Evolutionary conservation across 441 rosid genomes (phyloP), one percentile per base, ranked within the genome.

Genomic region (Arabidopsis hybrid): DNA sequence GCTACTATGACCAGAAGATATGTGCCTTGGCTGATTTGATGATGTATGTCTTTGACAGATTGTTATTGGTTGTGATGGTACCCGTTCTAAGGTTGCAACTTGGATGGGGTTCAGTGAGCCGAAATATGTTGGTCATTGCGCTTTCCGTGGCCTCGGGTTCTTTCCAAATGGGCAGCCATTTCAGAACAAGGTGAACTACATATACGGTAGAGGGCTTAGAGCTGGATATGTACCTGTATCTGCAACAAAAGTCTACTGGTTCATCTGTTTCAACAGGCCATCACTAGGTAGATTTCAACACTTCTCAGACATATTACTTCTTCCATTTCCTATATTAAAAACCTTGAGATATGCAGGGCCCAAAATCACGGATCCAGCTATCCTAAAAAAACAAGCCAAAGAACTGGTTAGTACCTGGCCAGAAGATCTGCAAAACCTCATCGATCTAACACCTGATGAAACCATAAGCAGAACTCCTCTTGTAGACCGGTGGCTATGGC

Each of bases 41-140:
- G 34, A 66, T 72, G 35, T 43, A 6, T 67, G 59, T 42, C 50
- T 60, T 78, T 78, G 64, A 73, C 81, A 91, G 98, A 85, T 86
- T 80, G 92, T 95, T 67, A 86, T 92, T 38, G 99, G 95, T 9
- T 95, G 97, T 46, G 99, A 94, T 32, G 97, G 99, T 36, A 78
- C 79, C 58, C 82, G 95, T 51, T 95, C 97, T 49, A 86, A 81
- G 3, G 79, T 92, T 0, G 97, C 97, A 0, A 89, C 69, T 61
- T 91, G 96, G 97, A 87, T 95, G 89, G 97, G 97, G 5, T 90
- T 89, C 79, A 76, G 91, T 16, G 94, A 91, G 55, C 91, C 99
- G 2, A 87, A 61, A 51, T 92, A 90, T 78, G 91, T 75, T n/a
- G 97, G 97, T 59, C 84, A 91, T 51, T 85, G 87, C 49, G 95